Base-by-base conservation (phyloP, 257 asterid species). In the Petunia secreta region DNA sequence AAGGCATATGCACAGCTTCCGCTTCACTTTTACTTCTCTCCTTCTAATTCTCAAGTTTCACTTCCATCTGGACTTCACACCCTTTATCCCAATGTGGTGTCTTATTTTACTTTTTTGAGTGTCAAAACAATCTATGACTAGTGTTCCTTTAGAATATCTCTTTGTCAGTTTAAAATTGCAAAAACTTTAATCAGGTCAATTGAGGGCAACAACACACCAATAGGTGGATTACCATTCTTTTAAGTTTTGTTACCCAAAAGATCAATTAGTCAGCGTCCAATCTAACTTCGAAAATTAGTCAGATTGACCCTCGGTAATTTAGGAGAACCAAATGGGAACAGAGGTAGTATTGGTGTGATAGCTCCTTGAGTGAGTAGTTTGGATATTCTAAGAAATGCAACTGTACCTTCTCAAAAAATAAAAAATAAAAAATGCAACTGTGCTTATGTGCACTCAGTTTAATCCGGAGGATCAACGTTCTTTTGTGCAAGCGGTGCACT, bases 391-490 rank as follows among this genome's bases (percentile, higher is more conserved):
- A 54, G 43, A 16, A 16, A 9, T 37, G 6, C 10, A 4, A 10
- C 60, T 71, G 41, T 71, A 46, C 59, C 5, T 46, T 69, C n/a
- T n/a, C n/a, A n/a, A n/a, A n/a, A n/a, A n/a, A n/a, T n/a, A n/a
- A n/a, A n/a, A n/a, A n/a, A n/a, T n/a, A n/a, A n/a, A n/a, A n/a
- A n/a, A n/a, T n/a, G n/a, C n/a, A n/a, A 46, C 44, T 58, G 77
- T 44, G 41, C 9, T 16, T 43, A 69, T 67, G 39, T 66, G 74
- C 53, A 65, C 54, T 38, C 75, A 41, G 57, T 68, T 68, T 43
- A n/a, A n/a, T 43, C 11, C 59, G 2, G 59, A 69, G 41, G 77
- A 44, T 71, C 37, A 43, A 36, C 6, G 1, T 46, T 71, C 77
- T 25, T 71, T 71, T 71, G 43, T 48, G 62, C 62, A 48, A 73